A percentile compares a stretch with the other conserved stretches of the same genome.
These are phyloP conservation scores for Pyrenochaeta sp. DNA, from an alignment of 2,329 filamentous ascomycete species.

Conservation along the genomic window DNA sequence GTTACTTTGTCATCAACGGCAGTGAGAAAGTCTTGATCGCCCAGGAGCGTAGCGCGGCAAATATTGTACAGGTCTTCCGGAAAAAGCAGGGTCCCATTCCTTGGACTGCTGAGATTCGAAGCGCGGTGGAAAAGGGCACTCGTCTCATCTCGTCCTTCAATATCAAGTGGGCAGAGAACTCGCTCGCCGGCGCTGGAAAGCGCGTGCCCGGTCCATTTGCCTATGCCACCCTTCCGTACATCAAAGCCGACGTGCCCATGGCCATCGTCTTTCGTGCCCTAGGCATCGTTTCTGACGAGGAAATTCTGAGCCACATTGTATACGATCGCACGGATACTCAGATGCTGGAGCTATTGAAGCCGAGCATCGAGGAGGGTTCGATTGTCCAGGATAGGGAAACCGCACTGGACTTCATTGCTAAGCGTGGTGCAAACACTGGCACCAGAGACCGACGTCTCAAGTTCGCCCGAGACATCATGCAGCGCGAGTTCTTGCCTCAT, in stretches of 20 bases:
- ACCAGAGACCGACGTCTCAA: constrained; percentile 89
- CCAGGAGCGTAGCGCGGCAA: constrained; percentile 95
- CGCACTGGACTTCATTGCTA: constrained; percentile 93
- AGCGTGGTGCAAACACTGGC: constrained; percentile 78
- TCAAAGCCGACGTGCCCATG: constrained; percentile 92
- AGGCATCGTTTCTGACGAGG: constrained; percentile 95
- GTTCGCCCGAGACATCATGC: constrained; percentile 91
- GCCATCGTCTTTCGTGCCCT: constrained; percentile 95
- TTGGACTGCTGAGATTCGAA: constrained; percentile 94
- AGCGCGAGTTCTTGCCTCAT: constrained; percentile 95
- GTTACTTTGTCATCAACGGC: constrained; percentile 99
- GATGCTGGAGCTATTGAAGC: constrained; percentile 97
- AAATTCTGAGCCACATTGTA: constrained; percentile 97
- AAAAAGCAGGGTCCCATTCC: constrained; percentile 95
- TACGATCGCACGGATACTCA: constrained; percentile 94
- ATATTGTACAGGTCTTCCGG: constrained; percentile 99
- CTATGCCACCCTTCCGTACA: constrained; percentile 88
- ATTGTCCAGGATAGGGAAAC: constrained; percentile 95
- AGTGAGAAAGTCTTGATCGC: constrained; percentile 98
- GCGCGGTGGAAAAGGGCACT: constrained; percentile 94
- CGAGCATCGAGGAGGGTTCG: constrained; percentile 96
- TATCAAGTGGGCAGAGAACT: constrained; percentile 88
- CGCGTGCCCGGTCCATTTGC: constrained; percentile 87
- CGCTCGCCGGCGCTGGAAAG: constrained; percentile 74
- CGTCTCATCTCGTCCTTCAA: constrained; percentile 91